These are phyloP conservation scores for Diplodia corticola DNA, from an alignment of 2,329 filamentous ascomycete genomes.

Conservation along the genomic window DNA sequence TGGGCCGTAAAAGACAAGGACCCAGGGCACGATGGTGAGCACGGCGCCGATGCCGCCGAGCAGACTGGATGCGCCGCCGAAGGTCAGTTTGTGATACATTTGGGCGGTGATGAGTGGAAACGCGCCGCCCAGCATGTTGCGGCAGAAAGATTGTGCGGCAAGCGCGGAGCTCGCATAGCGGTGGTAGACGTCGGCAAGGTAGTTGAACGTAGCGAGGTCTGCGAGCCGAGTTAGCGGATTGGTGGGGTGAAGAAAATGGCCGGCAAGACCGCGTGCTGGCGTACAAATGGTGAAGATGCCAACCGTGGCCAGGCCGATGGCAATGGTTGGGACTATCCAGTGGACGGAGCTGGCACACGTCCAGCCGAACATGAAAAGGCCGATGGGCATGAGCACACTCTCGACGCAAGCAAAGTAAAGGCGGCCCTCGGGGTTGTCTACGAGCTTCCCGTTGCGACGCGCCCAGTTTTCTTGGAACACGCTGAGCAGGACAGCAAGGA, in stretches of 20 bases:
- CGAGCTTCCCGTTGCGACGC: slow-evolving; percentile 44
- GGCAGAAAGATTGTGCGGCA: slow-evolving; percentile 81
- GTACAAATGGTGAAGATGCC: slow-evolving; percentile 80
- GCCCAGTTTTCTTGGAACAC: slow-evolving; percentile 72
- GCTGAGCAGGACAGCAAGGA: slow-evolving; percentile 66
- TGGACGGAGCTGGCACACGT: slow-evolving; percentile 62
- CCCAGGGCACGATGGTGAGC: slow-evolving; percentile 83
- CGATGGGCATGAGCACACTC: slow-evolving; percentile 71
- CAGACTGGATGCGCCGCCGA: slow-evolving; percentile 69
- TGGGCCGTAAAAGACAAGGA: slow-evolving; percentile 75
- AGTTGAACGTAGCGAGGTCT: slow-evolving; percentile 81
- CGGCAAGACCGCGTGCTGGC: not conserved
- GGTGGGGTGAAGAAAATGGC: not conserved
- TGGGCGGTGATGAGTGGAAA: slow-evolving; percentile 76
- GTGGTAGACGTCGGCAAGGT: slow-evolving; percentile 85
- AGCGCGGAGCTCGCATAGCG: slow-evolving; percentile 81
- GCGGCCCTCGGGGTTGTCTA: slow-evolving; percentile 63
- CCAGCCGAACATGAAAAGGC: slow-evolving; percentile 80
- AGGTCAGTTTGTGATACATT: slow-evolving; percentile 73
- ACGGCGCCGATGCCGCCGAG: slow-evolving; percentile 68
- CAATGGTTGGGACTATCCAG: slow-evolving; percentile 72
- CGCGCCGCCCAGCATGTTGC: slow-evolving; percentile 77
- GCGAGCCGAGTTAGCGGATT: slow-evolving; percentile 23
- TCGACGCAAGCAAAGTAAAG: slow-evolving; percentile 83
- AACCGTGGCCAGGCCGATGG: slow-evolving; percentile 73